Conservation (phyloP, 2,329 filamentous ascomycete genomes). For the Trichophyton simii region DNA sequence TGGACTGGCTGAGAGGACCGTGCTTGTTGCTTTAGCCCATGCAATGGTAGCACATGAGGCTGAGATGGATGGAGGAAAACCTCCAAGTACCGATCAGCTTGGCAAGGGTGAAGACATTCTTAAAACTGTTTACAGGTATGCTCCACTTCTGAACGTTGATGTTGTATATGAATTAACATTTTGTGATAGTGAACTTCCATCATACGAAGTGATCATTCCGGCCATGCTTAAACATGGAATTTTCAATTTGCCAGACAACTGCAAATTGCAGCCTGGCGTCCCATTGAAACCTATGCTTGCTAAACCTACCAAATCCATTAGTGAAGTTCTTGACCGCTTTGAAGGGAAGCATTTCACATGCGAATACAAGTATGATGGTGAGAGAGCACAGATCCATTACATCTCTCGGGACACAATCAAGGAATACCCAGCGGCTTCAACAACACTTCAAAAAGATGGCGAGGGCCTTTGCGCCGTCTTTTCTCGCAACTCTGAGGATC, state of each 20-base stretch:
- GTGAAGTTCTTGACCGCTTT: constrained; percentile 91
- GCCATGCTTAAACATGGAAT: constrained; percentile 80
- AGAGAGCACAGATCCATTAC: constrained; percentile 97
- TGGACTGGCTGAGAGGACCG: constrained; percentile 81
- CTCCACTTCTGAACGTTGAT: constrained; percentile 2
- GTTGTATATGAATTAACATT: neutral
- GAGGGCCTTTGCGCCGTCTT: constrained; percentile 82
- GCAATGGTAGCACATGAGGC: constrained; percentile 77
- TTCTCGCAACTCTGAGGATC: constrained; percentile 89
- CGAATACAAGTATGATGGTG: constrained; percentile 98
- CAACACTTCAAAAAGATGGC: constrained; percentile 49
- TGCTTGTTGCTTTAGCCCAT: constrained; percentile 79
- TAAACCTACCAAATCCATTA: constrained; percentile 96
- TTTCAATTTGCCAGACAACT: constrained; percentile 65
- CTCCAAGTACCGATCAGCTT: constrained; percentile 62
- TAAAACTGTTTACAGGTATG: constrained; percentile 78
- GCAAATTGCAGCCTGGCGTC: constrained; percentile 85
- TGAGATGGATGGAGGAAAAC: constrained; percentile 51
- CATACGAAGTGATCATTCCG: constrained; percentile 89
- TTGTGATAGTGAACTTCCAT: constrained; percentile 71
- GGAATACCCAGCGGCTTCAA: constrained; percentile 51
- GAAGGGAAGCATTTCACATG: constrained; percentile 93
- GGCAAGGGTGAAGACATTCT: constrained; percentile 73
- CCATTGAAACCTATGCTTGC: constrained; percentile 97
- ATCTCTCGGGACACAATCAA: constrained; percentile 67